Evolutionary conservation across 2,329 filamentous ascomycete genomes (phyloP), one percentile per base, ranked within the genome.

Genomic region (Neoscytalidium dimidiatum): DNA sequence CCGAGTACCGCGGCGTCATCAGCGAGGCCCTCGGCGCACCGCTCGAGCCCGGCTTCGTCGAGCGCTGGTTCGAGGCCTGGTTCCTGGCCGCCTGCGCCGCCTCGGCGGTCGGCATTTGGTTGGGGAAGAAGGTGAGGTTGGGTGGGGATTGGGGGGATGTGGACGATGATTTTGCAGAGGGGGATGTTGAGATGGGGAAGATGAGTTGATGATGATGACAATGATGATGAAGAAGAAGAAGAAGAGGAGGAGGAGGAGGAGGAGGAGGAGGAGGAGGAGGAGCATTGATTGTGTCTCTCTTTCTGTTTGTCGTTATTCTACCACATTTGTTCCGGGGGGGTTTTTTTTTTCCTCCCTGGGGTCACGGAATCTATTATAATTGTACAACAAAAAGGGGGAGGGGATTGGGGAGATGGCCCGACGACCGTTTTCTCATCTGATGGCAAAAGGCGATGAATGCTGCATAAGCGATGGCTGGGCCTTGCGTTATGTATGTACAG

Each of bases 51-150:
- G 82, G 82, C 0, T 92, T 92, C 71, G 90, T 92, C 4, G 88
- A 96, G 71, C 83, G 86, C 31, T 96, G 92, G 92, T 96, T 96
- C 70, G 92, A 96, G 75, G 88, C 87, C 7, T 94, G 92, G 89
- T 96, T 96, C 75, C 77, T 96, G 64, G 74, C 88, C 2, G 62
- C 62, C 13, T 56, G 51, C 23, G 44, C 51, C n/a, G 29, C 49
- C 6, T 57, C 62, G 8, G 51, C 19, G 21, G 14, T 64, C 81
- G 51, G 51, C 14, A 44, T 64, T 9, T 64, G 62, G 62, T n/a
- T 64, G 31, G 62, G 62, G 8, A 56, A 44, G 85, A 88, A 70
- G 84, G 87, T 73, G 80, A 85, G 71, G 83, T 72, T 74, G 1
- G 64, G 65, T 23, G 49, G 43, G 6, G 75, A 72, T 8, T 77